Base-by-base conservation (phyloP, 345 rosid genomes). In the Gynandropsis gynandra region DNA sequence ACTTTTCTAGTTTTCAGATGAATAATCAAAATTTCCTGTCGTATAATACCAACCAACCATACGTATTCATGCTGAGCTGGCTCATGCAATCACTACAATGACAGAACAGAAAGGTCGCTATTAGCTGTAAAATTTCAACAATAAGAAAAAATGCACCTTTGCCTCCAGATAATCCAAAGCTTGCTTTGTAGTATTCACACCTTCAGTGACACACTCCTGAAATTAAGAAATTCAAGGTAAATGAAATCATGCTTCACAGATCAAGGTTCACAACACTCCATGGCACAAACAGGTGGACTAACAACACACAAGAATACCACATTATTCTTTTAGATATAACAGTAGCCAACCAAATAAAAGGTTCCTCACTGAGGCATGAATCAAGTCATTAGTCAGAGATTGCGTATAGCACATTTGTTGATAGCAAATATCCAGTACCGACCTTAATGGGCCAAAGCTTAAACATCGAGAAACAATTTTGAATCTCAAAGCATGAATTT, bases 201-300 rank as follows among this genome's bases (percentile, higher is more conserved):
- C 72, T 20, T 62, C 57, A 48, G 68, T 66, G n/a, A 82, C 78
- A 70, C 95, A 90, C 72, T 90, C 98, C 98, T 90, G 81, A 58
- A 70, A 67, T 54, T 10, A 56, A 47, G 45, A 16, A 14, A 43
- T 21, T 10, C 0, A 12, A 50, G 17, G 38, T 18, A 50, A 34
- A 56, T 24, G 42, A 50, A 42, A 27, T 43, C 47, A 50, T 18
- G 24, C 36, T 49, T 43, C 31, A 24, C 24, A 49, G 14, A 56
- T 49, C 33, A 42, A 56, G 51, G 43, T 16, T 54, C 56, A n/a
- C 42, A 37, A 47, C 42, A 42, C 33, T 39, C 42, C 16, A 56
- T 16, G 13, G 40, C 5, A 36, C 10, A 36, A 36, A 36, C 4
- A 35, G 4, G 17, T 16, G 54, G 39, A 56, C 38, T 12, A 56